Conservation (phyloP, 2,329 filamentous ascomycete species). For the Cordyceps javanica region DNA sequence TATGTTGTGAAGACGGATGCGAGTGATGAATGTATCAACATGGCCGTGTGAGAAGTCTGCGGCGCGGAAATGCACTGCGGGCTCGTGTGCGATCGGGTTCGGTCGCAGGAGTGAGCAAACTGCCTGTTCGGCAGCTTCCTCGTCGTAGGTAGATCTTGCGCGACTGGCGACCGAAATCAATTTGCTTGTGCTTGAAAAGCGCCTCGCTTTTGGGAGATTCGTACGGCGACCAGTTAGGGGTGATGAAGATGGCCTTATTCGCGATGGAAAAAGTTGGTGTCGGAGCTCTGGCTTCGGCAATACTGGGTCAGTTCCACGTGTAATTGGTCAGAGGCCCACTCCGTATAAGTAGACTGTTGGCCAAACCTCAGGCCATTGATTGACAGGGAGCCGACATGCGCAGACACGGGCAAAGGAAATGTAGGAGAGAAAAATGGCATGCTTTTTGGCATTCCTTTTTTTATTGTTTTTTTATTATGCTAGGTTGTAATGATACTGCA, state of each 20-base stretch:
- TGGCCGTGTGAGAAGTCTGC: background rate
- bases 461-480: background rate
- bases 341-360: background rate
- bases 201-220: too few relatives aligned
- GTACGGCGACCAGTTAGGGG: background rate
- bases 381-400: background rate
- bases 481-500: background rate
- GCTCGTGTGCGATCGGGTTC: background rate
- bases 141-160: background rate
- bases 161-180: too few relatives aligned
- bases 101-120: too few relatives aligned
- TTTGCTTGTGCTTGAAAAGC: too few relatives aligned
- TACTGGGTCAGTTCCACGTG: background rate
- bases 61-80: background rate
- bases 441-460: background rate
- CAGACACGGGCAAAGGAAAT: background rate
- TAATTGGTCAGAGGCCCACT: conserved; percentile 9
- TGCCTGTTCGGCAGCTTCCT: background rate
- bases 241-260: background rate
- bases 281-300: conserved; percentile 11
- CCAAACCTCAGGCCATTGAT: background rate
- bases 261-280: conserved; percentile 11
- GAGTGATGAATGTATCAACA: background rate
- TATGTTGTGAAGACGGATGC: background rate
- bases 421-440: background rate